Evolutionary conservation across 345 rosid species (phyloP).

Genomic region (Jatropha curcas): DNA sequence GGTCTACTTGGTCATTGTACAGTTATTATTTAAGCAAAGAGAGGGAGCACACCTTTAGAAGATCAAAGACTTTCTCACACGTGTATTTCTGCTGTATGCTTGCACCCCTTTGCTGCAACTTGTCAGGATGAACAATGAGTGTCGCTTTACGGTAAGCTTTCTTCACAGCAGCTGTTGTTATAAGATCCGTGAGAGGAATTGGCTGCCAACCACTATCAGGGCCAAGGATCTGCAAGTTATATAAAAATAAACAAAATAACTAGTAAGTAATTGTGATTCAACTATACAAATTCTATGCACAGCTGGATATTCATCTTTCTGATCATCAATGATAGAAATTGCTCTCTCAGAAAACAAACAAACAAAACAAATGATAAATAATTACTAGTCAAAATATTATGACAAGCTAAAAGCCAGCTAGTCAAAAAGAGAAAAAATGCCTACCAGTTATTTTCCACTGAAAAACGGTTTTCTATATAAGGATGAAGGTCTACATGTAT

Average conservation of each 20-base stretch:
- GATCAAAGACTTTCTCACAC: conserved; percentile 95
- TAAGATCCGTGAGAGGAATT: conserved; percentile 71
- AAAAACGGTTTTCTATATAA: not conserved
- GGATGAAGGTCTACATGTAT: not conserved
- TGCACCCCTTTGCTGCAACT: conserved; percentile 96
- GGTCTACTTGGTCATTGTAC: too few species aligned
- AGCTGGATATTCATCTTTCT: too few species aligned
- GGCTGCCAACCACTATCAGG: conserved; percentile 95
- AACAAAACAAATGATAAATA: too few species aligned
- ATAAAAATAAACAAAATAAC: not conserved
- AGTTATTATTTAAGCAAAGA: not conserved
- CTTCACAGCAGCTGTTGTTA: conserved; percentile 69
- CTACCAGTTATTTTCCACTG: not conserved
- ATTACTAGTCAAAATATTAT: too few species aligned
- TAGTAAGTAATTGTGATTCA: not conserved
- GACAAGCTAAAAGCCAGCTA: not conserved
- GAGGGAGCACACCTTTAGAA: conserved; percentile 60
- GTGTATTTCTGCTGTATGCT: conserved; percentile 81
- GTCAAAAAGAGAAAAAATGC: not conserved
- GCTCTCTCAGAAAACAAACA: too few species aligned
- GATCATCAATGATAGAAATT: too few species aligned
- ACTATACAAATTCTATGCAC: too few species aligned
- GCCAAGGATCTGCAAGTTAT: conserved; percentile 73
- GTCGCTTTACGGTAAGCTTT: conserved; percentile 93
- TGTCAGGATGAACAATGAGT: conserved; percentile 87